Evolutionary conservation across 441 rosid genomes (phyloP), one percentile per base, ranked within the genome.

Genomic region (Brassica hybrid): DNA sequence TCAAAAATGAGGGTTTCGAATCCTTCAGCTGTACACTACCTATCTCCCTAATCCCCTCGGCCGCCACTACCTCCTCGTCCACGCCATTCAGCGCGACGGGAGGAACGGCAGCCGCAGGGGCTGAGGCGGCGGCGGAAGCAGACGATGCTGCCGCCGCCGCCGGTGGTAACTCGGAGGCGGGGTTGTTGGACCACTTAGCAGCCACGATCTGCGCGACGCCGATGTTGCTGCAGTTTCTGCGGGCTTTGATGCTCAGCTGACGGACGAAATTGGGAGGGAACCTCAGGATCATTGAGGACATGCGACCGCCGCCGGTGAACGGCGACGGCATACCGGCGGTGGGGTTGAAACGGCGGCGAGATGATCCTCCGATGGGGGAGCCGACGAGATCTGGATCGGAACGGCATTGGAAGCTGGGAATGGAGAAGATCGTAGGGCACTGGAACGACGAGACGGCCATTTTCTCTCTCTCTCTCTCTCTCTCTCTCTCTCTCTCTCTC

Each of bases 141-240:
- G 81, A 73, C 36, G 84, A 82, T 56, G 75, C 80, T 59, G 76
- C 80, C 10, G 25, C 25, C 50, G 83, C 83, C 84, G 91, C 87
- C 82, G 84, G 36, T 60, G 83, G 81, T 62, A 71, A 63, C 36
- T 69, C 77, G 25, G 93, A 65, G 74, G 82, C 8, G 3, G 86
- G 57, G 75, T 79, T 73, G 87, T 96, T 84, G 6, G 99, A 82
- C 99, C 98, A 96, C 83, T 92, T 87, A 67, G 98, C 98, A 12
- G 98, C 97, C 41, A 91, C 98, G 73, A 96, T 82, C 84, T 93
- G 99, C 13, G 99, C 97, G 52, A 93, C 99, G 45, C 98, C 97
- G 85, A 93, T 96, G 85, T 96, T 92, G 93, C 97, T 87, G 84
- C 97, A 96, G 90, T 96, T 96, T 74, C 97, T 86, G 60, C 97